phyloP scores from a whole-genome alignment of 352 stramenopile species.

The Globisporangium recalcitrans region DNA sequence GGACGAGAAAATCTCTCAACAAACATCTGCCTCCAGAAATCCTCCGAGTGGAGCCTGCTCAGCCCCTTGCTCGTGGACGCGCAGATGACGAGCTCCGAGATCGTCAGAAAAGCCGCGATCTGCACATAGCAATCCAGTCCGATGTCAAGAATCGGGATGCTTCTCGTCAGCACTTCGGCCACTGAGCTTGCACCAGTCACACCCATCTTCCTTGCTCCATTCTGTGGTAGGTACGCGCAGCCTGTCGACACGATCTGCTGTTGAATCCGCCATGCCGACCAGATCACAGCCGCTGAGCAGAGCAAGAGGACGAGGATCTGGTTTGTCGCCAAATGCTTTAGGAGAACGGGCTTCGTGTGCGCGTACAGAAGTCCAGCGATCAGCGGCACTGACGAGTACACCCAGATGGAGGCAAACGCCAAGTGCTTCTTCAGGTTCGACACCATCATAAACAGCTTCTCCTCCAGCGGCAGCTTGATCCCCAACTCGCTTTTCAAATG shows the following conservation, averaged over 20 bases:
- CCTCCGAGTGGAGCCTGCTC: conserved; percentile 16
- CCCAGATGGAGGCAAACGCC: conserved; percentile 12
- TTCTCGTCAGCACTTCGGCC: background rate
- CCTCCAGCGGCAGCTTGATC: background rate
- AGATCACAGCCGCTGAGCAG: conserved; percentile 32
- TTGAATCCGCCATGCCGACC: conserved; percentile 39
- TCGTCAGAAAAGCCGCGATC: conserved; percentile 29
- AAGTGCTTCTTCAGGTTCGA: conserved; percentile 14
- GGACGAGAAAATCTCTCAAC: conserved; percentile 2
- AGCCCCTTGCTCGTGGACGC: conserved; percentile 22
- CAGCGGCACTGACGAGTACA: conserved; percentile 17
- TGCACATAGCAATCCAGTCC: conserved; percentile 31
- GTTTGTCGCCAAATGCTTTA: conserved; percentile 22
- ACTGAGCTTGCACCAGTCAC: background rate
- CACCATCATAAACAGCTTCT: conserved; percentile 10
- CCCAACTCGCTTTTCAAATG: background rate
- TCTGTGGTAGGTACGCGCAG: background rate
- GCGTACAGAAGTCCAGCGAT: conserved; percentile 20
- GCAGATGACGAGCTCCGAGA: conserved; percentile 27
- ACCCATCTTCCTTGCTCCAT: background rate
- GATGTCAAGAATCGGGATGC: conserved; percentile 9
- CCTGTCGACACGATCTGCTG: conserved; percentile 31
- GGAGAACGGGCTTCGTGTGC: conserved; percentile 26
- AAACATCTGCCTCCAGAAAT: conserved; percentile 35
- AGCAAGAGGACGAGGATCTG: conserved; percentile 29